Evolutionary conservation across 768 basidiomycete species (phyloP).

Genomic region (Tremella mesenterica): DNA sequence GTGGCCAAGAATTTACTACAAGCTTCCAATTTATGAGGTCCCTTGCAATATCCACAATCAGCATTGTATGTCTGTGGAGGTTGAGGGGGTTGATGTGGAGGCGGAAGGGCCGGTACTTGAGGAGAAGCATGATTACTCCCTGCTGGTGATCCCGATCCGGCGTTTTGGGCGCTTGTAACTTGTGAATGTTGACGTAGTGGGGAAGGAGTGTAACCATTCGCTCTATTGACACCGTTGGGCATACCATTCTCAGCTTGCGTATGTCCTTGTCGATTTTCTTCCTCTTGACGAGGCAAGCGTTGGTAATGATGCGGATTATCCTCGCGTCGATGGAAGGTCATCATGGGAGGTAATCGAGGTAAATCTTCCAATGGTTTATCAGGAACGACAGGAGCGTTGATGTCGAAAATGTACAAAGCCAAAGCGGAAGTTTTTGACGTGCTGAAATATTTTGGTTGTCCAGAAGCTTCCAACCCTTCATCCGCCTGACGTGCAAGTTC

Average conservation of each 20-base stretch:
- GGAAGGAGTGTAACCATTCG: background rate
- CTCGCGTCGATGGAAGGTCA: too few species aligned
- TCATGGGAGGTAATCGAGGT: background rate
- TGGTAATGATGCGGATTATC: too few species aligned
- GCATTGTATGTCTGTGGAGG: too few species aligned
- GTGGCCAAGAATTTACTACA: too few species aligned
- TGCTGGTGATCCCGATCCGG: too few species aligned
- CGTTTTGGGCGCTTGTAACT: too few species aligned
- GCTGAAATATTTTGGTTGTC: constrained; percentile 1
- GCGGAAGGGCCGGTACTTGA: too few species aligned
- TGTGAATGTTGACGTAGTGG: background rate
- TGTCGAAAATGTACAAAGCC: background rate
- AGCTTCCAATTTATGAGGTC: too few species aligned
- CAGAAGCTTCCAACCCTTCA: background rate
- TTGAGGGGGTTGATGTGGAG: too few species aligned
- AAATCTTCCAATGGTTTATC: background rate
- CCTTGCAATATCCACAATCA: too few species aligned
- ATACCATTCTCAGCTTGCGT: background rate
- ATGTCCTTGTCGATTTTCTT: background rate
- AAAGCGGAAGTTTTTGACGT: background rate
- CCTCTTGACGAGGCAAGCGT: background rate
- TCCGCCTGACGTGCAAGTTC: constrained; percentile 15
- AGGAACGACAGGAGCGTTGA: background rate
- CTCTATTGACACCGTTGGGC: background rate
- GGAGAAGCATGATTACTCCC: too few species aligned